Conservation (phyloP, 2,329 filamentous ascomycete genomes). For the Botrytis fragariae region DNA sequence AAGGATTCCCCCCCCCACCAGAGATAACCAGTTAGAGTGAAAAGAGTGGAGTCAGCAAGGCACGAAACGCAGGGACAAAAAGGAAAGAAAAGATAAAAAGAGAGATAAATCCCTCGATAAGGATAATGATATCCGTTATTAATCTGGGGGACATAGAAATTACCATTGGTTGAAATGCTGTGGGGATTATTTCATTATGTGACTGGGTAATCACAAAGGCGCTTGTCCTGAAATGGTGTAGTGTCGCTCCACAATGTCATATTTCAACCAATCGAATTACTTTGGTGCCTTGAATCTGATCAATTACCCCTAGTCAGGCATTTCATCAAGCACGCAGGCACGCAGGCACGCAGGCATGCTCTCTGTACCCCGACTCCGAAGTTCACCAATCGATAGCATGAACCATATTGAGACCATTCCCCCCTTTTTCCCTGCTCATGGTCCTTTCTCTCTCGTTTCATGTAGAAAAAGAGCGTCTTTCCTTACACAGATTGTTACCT, state of each 20-base stretch:
- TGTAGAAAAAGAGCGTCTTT: background rate
- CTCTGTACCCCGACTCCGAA: background rate
- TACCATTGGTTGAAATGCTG: background rate
- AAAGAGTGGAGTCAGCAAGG: background rate
- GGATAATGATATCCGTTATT: background rate
- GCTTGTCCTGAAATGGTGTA: background rate
- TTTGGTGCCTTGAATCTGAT: background rate
- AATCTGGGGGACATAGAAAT: background rate
- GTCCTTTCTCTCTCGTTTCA: background rate
- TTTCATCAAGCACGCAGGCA: no score
- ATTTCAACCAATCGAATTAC: background rate
- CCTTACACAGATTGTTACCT: background rate
- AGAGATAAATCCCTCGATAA: background rate
- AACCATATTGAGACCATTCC: background rate
- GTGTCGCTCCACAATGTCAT: accelerated
- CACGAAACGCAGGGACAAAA: background rate
- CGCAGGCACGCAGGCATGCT: no score
- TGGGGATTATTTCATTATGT: no score
- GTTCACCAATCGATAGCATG: background rate
- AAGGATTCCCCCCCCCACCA: background rate
- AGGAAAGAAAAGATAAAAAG: background rate
- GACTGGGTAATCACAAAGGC: background rate
- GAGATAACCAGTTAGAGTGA: background rate
- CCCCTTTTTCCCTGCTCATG: background rate
- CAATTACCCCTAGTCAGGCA: no score